Percentiles rank a stretch among this genome's conserved stretches.
Conservation (phyloP, 441 rosid species). For the Pelargonium cotyledonis region DNA sequence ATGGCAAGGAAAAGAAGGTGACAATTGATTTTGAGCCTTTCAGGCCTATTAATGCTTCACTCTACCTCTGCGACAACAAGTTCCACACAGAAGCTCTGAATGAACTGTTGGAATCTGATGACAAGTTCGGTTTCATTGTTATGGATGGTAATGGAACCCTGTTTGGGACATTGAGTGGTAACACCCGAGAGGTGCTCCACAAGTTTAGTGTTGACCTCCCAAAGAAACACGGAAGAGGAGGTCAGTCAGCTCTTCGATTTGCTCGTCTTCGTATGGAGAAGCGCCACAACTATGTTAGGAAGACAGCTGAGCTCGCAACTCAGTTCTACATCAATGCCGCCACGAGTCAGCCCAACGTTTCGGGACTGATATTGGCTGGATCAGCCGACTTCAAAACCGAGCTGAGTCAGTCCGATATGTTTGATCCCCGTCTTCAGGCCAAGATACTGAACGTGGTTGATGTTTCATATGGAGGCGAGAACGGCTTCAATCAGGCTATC, state of each 20-base stretch:
- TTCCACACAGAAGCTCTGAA: not conserved
- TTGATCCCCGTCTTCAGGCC: slow-evolving; percentile 84
- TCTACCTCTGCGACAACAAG: not conserved
- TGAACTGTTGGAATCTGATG: not conserved
- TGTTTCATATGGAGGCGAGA: slow-evolving; percentile 77
- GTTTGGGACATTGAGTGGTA: slow-evolving; percentile 3
- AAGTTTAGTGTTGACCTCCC: slow-evolving; percentile 8
- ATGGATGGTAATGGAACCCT: slow-evolving; percentile 11
- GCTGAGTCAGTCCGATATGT: slow-evolving; percentile 83
- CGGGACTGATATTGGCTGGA: slow-evolving; percentile 86
- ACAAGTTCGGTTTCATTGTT: slow-evolving; percentile 23
- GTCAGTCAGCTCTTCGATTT: slow-evolving; percentile 26
- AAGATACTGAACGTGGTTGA: slow-evolving; percentile 79
- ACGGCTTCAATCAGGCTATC: slow-evolving; percentile 35
- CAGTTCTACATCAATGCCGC: slow-evolving; percentile 71
- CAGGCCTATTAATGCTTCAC: not conserved
- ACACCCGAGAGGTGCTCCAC: not conserved
- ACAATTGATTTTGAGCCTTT: slow-evolving; percentile 37
- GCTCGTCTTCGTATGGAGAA: slow-evolving; percentile 82
- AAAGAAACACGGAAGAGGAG: slow-evolving; percentile 26
- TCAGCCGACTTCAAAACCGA: slow-evolving; percentile 94
- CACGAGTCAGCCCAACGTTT: slow-evolving; percentile 81
- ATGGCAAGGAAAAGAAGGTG: slow-evolving; percentile 84
- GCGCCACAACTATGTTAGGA: slow-evolving; percentile 80
- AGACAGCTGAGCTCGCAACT: slow-evolving; percentile 82